A percentile compares a stretch with the other conserved stretches of the same genome.
Conservation (phyloP, 73 alveolate genomes). For the Blepharisma japonicum region DNA sequence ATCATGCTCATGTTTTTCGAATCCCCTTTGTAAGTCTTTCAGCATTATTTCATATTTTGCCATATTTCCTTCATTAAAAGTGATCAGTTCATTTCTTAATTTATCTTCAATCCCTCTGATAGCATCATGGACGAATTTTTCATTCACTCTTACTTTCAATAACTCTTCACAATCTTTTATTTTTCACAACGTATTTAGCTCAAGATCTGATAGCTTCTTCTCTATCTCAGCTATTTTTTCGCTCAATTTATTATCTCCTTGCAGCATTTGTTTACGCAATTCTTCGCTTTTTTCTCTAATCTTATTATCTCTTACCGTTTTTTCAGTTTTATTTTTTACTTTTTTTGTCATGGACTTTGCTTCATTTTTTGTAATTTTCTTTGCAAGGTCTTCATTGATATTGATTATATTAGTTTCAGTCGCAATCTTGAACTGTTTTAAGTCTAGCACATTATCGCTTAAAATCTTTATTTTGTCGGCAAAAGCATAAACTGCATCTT, state of each 20-base stretch:
- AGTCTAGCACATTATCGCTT: background rate
- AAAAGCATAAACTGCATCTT: background rate
- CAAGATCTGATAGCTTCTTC: background rate
- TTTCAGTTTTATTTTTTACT: background rate
- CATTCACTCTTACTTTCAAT: conserved; percentile 14
- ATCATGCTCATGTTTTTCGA: conserved; percentile 16
- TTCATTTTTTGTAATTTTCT: background rate
- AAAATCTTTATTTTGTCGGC: background rate
- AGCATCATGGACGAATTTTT: conserved; percentile 15
- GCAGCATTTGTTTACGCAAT: background rate
- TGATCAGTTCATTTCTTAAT: background rate
- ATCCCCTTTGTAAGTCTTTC: background rate
- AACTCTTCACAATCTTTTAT: conserved; percentile 21
- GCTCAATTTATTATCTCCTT: background rate
- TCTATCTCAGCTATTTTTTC: background rate
- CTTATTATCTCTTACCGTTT: background rate
- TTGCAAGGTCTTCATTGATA: background rate
- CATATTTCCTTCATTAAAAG: background rate
- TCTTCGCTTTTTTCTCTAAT: background rate
- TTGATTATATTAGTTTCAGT: background rate
- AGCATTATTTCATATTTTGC: background rate
- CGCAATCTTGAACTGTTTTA: background rate
- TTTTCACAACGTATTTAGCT: conserved; percentile 23
- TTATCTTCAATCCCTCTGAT: background rate
- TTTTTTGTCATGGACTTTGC: background rate